phyloP scores from a whole-genome alignment of 345 rosid genomes.

The Leavenworthia alabamica region DNA sequence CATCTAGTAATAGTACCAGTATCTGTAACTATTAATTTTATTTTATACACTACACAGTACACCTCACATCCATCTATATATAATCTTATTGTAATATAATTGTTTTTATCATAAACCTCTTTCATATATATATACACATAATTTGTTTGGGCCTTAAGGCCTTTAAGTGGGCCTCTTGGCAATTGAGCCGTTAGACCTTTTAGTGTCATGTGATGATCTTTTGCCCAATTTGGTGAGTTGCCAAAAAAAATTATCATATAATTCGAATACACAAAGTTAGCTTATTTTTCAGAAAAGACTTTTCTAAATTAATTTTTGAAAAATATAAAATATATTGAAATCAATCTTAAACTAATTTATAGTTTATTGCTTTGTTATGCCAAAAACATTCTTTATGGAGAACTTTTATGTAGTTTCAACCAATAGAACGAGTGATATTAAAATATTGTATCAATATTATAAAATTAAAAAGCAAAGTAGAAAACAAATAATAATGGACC shows the following conservation, averaged over 20 bases:
- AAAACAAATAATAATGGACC: neutral
- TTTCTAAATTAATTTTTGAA: neutral
- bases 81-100: no score
- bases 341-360: neutral
- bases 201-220: neutral
- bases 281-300: no score
- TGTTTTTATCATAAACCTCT: no score
- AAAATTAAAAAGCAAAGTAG: neutral
- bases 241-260: neutral
- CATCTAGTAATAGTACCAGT: no score
- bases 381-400: no score
- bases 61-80: no score
- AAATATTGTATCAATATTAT: no score
- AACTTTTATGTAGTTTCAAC: no score
- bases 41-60: no score
- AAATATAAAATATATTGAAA: neutral
- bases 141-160: neutral
- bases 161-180: neutral
- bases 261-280: neutral
- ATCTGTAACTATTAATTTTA: no score
- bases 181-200: neutral
- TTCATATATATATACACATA: no score
- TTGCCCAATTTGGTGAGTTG: neutral
- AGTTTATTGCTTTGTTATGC: neutral
- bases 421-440: neutral